Base-by-base conservation (phyloP, 257 asterid genomes). In the Lavandula angustifolia region DNA sequence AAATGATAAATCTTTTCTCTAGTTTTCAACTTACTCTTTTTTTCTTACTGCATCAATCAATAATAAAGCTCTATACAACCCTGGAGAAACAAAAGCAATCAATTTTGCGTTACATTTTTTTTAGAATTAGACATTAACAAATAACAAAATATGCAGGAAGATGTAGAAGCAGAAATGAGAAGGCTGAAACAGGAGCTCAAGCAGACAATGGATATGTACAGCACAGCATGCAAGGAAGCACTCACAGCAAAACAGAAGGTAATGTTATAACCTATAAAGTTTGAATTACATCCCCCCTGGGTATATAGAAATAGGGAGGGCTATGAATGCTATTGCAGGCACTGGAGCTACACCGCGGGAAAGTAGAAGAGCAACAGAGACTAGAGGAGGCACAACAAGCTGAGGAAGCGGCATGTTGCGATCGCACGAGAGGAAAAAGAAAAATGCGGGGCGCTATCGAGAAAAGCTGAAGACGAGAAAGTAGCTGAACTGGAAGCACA, bases 151-250 rank as follows among this genome's bases (percentile, higher is more conserved):
- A 37, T 75, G 57, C 73, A 89, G 98, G 95, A 92, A 33, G 96
- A 87, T 0, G 83, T 89, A 1, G 98, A 92, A 77, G 95, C 94
- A 50, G 97, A 92, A 86, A 84, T 92, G 96, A 81, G 94, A 82
- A 82, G 97, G 79, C 91, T 92, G 12, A 89, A 89, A 79, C 82
- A 75, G 77, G 97, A 92, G 77, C 95, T 87, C 71, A 87, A 74
- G 79, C 98, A 87, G 76, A 92, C 96, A 46, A 89, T 92, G 96
- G 97, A 87, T 71, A 84, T 89, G 98, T 92, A 92, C 80, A 92
- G 94, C 87, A 61, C 85, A 13, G 98, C 95, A 29, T 89, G 97
- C 90, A 92, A 80, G 76, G 97, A 92, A 74, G 96, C 98, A 64
- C 77, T 85, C 72, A 66, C 85, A 3, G 96, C 97, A 69, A 89